Conservation (phyloP, 768 basidiomycete species). For the Strobilomyces confusus region DNA sequence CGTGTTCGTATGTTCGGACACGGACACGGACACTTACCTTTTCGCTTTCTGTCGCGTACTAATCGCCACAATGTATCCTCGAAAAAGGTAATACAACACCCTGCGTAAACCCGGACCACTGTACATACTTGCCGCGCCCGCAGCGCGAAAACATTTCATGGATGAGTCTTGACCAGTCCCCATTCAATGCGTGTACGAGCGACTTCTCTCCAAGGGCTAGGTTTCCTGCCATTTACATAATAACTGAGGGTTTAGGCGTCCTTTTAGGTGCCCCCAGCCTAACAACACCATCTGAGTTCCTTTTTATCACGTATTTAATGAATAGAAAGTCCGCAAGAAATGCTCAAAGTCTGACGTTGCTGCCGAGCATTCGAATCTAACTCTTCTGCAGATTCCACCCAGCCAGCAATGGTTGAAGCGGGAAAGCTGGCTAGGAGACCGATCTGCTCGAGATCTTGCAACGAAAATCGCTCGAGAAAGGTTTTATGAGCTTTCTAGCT, state of each 20-base stretch:
- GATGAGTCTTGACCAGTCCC: slow-evolving; percentile 3
- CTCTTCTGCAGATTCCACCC: not conserved
- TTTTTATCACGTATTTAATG: not conserved
- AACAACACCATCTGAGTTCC: not conserved
- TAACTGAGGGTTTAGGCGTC: not conserved
- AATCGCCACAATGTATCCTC: slow-evolving; percentile 1
- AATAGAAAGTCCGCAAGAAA: too few relatives aligned
- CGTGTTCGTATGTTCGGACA: too few relatives aligned
- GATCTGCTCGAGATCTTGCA: slow-evolving; percentile 5
- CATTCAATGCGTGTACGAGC: not conserved
- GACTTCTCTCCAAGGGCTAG: not conserved
- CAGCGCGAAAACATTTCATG: slow-evolving; percentile 1
- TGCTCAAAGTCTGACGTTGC: not conserved
- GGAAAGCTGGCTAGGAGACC: not conserved
- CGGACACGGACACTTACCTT: not conserved
- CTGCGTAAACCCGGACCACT: not conserved
- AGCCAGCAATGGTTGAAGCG: not conserved
- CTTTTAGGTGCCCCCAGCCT: slow-evolving; percentile 5
- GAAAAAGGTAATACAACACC: not conserved
- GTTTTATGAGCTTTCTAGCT: not conserved
- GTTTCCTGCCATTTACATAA: not conserved
- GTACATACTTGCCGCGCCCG: not conserved
- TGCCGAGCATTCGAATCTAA: rapidly evolving
- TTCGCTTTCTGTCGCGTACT: not conserved
- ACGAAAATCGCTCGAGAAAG: slow-evolving; percentile 2